These are phyloP conservation scores for Geotrichum europaeum DNA, from an alignment of 1,139 yeast species.

Conservation along the genomic window DNA sequence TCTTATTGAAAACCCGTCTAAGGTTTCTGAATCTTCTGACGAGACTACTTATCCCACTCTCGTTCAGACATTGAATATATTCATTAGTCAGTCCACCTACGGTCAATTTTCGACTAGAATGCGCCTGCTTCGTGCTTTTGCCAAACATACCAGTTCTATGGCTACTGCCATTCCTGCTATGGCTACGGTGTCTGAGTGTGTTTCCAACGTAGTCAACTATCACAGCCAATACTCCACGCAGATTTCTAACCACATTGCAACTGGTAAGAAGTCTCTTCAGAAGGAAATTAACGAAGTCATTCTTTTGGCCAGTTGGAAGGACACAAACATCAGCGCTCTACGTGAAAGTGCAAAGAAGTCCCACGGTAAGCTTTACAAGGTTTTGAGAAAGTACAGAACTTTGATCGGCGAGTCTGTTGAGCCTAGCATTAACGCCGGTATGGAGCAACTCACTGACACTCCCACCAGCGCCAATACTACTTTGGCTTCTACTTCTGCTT, in stretches of 20 bases:
- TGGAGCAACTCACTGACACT: conserved; percentile 14
- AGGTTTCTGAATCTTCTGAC: conserved; percentile 19
- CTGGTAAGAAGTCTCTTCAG: conserved; percentile 51
- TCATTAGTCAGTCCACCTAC: conserved; percentile 64
- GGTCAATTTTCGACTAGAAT: conserved; percentile 68
- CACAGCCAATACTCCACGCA: conserved; percentile 57
- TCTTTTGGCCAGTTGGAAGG: conserved; percentile 93
- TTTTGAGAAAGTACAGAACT: conserved; percentile 75
- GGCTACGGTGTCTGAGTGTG: conserved; percentile 38
- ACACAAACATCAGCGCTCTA: conserved; percentile 86
- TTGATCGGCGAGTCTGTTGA: conserved; percentile 51
- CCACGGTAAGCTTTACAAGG: conserved; percentile 74
- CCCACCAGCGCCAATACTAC: conserved; percentile 19
- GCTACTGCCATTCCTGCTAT: conserved; percentile 15
- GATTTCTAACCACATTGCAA: conserved; percentile 43
- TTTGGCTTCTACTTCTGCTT: conserved; percentile 7
- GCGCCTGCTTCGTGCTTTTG: conserved; percentile 55
- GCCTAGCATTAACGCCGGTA: conserved; percentile 38
- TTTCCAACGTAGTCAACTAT: conserved; percentile 57
- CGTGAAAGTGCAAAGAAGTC: conserved; percentile 90
- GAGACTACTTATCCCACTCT: conserved; percentile 40
- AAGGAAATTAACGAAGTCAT: conserved; percentile 83
- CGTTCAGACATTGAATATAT: conserved; percentile 66
- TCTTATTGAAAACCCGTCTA: conserved; percentile 35
- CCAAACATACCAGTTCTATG: conserved; percentile 39